Percentiles rank a stretch among this genome's conserved stretches.
Evolutionary conservation across 345 rosid species (phyloP).

Genomic region (Citrus maxima): DNA sequence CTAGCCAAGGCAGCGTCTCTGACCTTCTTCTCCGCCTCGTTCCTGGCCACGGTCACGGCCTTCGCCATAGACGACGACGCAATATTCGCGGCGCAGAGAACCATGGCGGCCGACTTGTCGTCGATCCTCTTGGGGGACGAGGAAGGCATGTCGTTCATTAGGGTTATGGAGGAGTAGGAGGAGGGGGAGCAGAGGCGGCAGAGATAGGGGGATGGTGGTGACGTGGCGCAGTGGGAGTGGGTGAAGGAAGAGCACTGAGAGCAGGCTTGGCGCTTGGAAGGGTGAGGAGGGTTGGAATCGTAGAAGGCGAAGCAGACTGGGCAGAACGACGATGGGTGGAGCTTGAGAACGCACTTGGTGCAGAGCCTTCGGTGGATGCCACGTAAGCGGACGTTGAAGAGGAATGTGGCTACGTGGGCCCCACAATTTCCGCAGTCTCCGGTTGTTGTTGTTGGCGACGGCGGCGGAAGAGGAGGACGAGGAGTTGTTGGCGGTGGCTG

Average conservation of each 20-base stretch:
- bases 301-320: slow-evolving; percentile 63
- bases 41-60: slow-evolving; percentile 33
- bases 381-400: slow-evolving; percentile 58
- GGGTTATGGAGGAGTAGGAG: slow-evolving; percentile 14
- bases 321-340: slow-evolving; percentile 63
- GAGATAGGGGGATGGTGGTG: slow-evolving; percentile 30
- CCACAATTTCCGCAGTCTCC: slow-evolving; percentile 50
- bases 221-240: slow-evolving; percentile 61
- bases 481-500: background rate
- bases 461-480: background rate
- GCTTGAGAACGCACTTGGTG: slow-evolving; percentile 73
- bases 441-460: background rate
- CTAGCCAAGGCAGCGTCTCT: slow-evolving; percentile 57
- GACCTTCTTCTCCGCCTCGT: slow-evolving; percentile 54
- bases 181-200: slow-evolving; percentile 58
- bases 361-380: slow-evolving; percentile 54
- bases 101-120: slow-evolving; percentile 33
- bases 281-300: slow-evolving; percentile 45
- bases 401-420: slow-evolving; percentile 21
- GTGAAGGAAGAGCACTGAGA: slow-evolving; percentile 51
- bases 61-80: slow-evolving; percentile 52
- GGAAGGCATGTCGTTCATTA: background rate
- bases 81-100: slow-evolving; percentile 63
- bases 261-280: slow-evolving; percentile 53
- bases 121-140: slow-evolving; percentile 21